These are phyloP conservation scores for Neophaeococcomyces mojaviensis DNA, from an alignment of 2,329 filamentous ascomycete species.

Conservation along the genomic window DNA sequence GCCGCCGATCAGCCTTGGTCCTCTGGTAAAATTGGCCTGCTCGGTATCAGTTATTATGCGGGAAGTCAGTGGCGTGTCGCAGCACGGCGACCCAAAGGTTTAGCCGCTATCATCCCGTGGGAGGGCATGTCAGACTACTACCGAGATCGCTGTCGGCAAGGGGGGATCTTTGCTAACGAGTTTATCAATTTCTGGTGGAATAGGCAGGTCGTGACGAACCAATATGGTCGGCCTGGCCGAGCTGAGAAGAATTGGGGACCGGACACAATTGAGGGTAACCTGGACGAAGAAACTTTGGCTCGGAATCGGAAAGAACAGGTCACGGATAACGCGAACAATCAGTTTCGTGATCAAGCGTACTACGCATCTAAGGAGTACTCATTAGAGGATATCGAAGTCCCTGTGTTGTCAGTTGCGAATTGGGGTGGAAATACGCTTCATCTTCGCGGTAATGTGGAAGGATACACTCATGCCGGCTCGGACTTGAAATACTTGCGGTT, in stretches of 20 bases:
- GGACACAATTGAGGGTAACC: constrained; percentile 35
- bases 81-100: constrained; percentile 43
- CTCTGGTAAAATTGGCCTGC: constrained; percentile 43
- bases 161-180: constrained; percentile 52
- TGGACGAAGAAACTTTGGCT: constrained; percentile 29
- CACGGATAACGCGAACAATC: constrained; percentile 41
- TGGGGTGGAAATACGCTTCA: constrained; percentile 66
- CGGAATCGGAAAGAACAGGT: constrained; percentile 35
- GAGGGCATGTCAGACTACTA: constrained; percentile 52
- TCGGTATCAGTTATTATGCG: constrained; percentile 48
- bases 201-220: constrained; percentile 50
- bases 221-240: constrained; percentile 54
- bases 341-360: constrained; percentile 56
- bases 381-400: constrained; percentile 59
- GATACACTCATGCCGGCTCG: constrained; percentile 55
- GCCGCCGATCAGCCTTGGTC: constrained; percentile 45
- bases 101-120: constrained; percentile 48
- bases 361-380: constrained; percentile 60
- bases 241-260: constrained; percentile 46
- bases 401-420: constrained; percentile 59
- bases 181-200: constrained; percentile 52
- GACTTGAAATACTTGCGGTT: constrained; percentile 62
- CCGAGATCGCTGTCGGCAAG: constrained; percentile 53
- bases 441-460: constrained; percentile 61
- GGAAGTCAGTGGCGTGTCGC: constrained; percentile 50